phyloP scores from a whole-genome alignment of 306 rosid genomes.

The Castanea crenata region DNA sequence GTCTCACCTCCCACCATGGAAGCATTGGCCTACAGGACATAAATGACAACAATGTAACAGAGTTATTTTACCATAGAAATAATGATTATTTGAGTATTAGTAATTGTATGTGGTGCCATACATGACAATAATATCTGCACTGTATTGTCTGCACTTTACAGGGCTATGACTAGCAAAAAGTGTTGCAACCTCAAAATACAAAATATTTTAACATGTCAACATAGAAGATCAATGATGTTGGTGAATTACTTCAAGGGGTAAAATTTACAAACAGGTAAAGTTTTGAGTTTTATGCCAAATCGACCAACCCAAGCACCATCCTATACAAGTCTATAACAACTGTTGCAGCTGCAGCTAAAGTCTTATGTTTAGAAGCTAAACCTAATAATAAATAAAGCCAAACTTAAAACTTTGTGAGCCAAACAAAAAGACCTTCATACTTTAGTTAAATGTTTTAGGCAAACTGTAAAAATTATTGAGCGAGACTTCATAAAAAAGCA shows the following conservation, averaged over 20 bases:
- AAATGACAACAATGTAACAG: conserved; percentile 23
- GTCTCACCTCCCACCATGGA: conserved; percentile 89
- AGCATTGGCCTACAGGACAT: conserved; percentile 51
- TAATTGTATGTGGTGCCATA: background rate
- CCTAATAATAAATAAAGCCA: background rate
- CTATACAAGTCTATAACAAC: background rate
- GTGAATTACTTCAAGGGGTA: background rate
- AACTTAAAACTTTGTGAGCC: conserved; percentile 4
- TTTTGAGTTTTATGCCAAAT: background rate
- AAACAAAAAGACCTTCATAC: background rate
- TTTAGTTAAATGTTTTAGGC: background rate
- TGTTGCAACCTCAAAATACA: background rate
- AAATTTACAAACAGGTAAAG: background rate
- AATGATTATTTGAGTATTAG: too few relatives aligned
- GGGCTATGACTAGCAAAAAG: background rate
- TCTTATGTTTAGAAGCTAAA: background rate
- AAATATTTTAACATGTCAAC: background rate
- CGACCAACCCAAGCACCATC: background rate
- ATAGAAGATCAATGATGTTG: background rate
- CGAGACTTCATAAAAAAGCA: background rate
- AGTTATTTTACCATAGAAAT: background rate
- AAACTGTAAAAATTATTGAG: background rate
- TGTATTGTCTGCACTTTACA: background rate
- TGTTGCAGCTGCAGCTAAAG: background rate
- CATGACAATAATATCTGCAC: background rate